Base-by-base conservation (phyloP, 2,329 filamentous ascomycete species). In the Berkeleyomyces rouxiae region DNA sequence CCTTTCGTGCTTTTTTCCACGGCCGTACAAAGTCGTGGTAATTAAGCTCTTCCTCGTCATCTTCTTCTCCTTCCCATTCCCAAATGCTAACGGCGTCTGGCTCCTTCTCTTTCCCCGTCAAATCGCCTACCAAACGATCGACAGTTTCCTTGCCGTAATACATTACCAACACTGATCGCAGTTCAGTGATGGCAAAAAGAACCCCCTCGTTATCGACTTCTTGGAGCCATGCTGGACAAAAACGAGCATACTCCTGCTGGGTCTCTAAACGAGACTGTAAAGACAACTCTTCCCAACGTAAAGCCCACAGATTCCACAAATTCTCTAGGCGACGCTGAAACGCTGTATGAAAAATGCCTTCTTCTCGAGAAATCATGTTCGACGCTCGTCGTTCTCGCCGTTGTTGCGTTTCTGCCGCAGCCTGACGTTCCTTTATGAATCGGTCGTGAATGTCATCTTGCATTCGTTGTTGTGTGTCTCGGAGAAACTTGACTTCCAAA, bases 21-120 rank as follows among this genome's bases (percentile, higher is more conserved):
- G 63, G 63, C 7, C 63, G 58, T 42, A 65, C 63, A 61, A 65
- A 65, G 46, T 65, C 63, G 51, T 65, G 63, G 62, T 65, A 65
- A 37, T 65, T 61, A 33, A 65, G 40, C 39, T 65, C 63, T 4
- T 65, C 63, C 11, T 62, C 58, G 5, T 65, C 63, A 53, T 64
- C 59, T 36, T 58, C 63, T 16, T 53, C 59, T 23, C 58, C 63
- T 47, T 65, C 63, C 63, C 63, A 64, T 49, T 64, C 63, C 63
- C 63, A 65, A 11, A 65, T 4, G 47, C 63, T 65, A 11, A 42
- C 42, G 11, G 40, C 47, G 49, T 63, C 63, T 44, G 59, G 47
- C 23, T 63, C 63, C 37, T 31, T 11, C 5, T 37, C 43, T 31
- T 44, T 49, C 4, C 40, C 57, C 37, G 11, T 37, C 9, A 42